These are phyloP conservation scores for Suillus occidentalis DNA, from an alignment of 768 basidiomycete genomes.

Conservation along the genomic window DNA sequence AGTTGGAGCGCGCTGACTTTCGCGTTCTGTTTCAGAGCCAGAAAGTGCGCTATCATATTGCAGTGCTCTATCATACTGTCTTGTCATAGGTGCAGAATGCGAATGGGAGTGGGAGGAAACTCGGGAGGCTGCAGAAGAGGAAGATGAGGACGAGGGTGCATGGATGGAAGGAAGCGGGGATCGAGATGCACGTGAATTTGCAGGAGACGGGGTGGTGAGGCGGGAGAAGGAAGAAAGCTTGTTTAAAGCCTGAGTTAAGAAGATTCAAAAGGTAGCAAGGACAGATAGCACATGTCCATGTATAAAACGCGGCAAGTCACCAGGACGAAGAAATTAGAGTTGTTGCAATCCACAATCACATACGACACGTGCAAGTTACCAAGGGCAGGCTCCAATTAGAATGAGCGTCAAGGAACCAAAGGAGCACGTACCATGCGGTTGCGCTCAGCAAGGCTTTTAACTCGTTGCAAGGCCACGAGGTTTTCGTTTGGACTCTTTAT, in stretches of 20 bases:
- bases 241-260: conserved; percentile 54
- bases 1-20: conserved; percentile 41
- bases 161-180: conserved; percentile 35
- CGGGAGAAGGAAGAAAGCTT: conserved; percentile 63
- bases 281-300: conserved; percentile 22
- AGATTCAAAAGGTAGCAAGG: not conserved
- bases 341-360: conserved; percentile 17
- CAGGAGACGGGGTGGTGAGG: conserved; percentile 57
- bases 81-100: conserved; percentile 25
- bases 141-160: conserved; percentile 35
- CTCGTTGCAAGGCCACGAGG: conserved; percentile 60
- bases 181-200: conserved; percentile 35
- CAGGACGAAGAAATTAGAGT: conserved; percentile 9
- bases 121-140: conserved; percentile 39
- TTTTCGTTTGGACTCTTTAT: conserved; percentile 51
- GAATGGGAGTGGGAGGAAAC: conserved; percentile 35
- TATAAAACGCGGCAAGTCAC: conserved; percentile 2
- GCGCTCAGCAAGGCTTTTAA: conserved; percentile 67
- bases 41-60: conserved; percentile 45
- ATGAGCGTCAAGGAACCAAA: conserved; percentile 19
- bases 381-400: conserved; percentile 23
- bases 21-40: conserved; percentile 83
- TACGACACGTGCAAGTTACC: conserved; percentile 32
- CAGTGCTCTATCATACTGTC: conserved; percentile 36
- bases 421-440: conserved; percentile 63